Percentiles rank a stretch among this genome's conserved stretches.
Conservation (phyloP, 176 grass and related monocot genomes). For the Juncus effusus region DNA sequence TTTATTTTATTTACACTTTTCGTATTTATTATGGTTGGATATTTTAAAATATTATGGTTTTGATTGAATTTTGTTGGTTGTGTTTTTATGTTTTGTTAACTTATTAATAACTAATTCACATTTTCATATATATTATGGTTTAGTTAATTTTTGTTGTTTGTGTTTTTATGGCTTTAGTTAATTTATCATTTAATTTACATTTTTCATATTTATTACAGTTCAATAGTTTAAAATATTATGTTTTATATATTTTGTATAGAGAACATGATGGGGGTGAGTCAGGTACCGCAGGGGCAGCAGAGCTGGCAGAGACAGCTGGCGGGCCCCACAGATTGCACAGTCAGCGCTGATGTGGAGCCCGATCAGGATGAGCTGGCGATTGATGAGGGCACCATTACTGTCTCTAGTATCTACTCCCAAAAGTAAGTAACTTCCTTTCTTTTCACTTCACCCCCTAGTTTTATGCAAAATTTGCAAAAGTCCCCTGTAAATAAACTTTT, state of each 20-base stretch:
- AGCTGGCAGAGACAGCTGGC: conserved; percentile 42
- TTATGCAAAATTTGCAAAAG: conserved; percentile 1
- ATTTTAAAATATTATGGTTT: no score
- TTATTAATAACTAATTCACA: no score
- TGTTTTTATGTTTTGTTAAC: no score
- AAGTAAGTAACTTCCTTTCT: conserved; percentile 36
- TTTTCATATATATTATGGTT: conserved; percentile 15
- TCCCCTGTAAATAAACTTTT: background rate
- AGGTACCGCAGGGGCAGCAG: conserved; percentile 15
- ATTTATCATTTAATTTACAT: conserved; percentile 10
- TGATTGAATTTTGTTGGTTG: no score
- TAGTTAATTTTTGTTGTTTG: conserved; percentile 1
- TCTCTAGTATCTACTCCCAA: conserved; percentile 63
- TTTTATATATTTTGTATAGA: conserved; percentile 34
- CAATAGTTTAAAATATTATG: background rate
- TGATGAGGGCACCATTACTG: conserved; percentile 63
- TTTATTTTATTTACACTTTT: conserved; percentile 5
- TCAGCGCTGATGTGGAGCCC: conserved; percentile 31
- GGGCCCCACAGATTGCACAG: conserved; percentile 32
- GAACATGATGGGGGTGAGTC: conserved; percentile 24
- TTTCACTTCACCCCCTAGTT: background rate
- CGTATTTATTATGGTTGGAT: no score
- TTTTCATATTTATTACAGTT: no score
- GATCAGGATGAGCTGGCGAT: conserved; percentile 56
- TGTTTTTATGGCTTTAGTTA: conserved; percentile 1